Percentiles rank a stretch among this genome's conserved stretches.
These are phyloP conservation scores for Scalesia atractyloides DNA, from an alignment of 129 eudicot genomes.

Conservation along the genomic window DNA sequence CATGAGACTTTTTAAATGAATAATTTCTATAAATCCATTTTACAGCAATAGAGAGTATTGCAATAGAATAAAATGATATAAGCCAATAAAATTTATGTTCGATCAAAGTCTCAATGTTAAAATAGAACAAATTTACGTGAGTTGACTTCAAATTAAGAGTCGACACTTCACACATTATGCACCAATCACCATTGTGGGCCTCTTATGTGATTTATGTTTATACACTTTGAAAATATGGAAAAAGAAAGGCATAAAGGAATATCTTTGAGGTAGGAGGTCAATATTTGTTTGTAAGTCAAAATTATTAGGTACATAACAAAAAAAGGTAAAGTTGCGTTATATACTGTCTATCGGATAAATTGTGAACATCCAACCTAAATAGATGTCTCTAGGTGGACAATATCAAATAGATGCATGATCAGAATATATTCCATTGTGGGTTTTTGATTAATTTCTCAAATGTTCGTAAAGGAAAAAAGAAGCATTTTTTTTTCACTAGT, in stretches of 20 bases:
- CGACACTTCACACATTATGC: conserved; percentile 25
- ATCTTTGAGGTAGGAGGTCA: conserved; percentile 22
- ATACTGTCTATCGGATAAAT: conserved; percentile 18
- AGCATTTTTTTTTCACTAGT: conserved; percentile 17
- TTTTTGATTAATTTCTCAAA: conserved; percentile 25
- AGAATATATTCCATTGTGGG: conserved; percentile 32
- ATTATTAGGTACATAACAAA: conserved; percentile 29
- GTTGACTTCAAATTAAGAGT: conserved; percentile 30
- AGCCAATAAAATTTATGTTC: conserved; percentile 1
- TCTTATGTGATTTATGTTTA: conserved; percentile 23
- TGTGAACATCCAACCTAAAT: conserved; percentile 14
- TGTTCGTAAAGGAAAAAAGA: conserved; percentile 15
- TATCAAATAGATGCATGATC: background rate
- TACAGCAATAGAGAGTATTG: background rate
- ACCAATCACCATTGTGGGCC: conserved; percentile 13
- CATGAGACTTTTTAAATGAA: too few species aligned
- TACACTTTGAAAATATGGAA: conserved; percentile 28
- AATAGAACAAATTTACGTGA: conserved; percentile 29
- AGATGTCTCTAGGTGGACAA: conserved; percentile 23
- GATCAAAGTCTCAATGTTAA: conserved; percentile 19
- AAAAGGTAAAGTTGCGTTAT: conserved; percentile 26
- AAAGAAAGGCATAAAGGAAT: conserved; percentile 14
- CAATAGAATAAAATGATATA: background rate
- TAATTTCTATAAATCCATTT: background rate
- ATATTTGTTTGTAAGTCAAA: conserved; percentile 31